Evolutionary conservation across 495 filamentous ascomycete genomes (phyloP), one percentile per base, ranked within the genome.

Genomic region (Xylaria curta): DNA sequence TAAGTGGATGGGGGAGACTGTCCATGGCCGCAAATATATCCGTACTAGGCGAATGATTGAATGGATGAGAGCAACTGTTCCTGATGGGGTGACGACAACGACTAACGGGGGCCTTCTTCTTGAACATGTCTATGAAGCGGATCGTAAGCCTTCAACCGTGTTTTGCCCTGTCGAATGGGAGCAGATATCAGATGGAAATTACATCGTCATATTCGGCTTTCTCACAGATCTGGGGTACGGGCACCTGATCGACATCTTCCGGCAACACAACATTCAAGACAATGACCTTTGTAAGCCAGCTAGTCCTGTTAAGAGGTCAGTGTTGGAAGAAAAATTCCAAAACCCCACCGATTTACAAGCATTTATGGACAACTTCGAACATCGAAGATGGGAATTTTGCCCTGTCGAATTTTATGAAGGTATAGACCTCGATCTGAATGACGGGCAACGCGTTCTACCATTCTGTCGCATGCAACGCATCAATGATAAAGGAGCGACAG

Each of bases 401-500:
- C 54, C 54, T 15, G 28, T 58, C 2, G 19, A 58, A n/a, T 58
- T 58, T 33, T 1, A 58, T n/a, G 13, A 19, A 19, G n/a, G 28
- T 28, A 58, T 58, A 15, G 54, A 58, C 7, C 15, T 19, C 10
- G 10, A 17, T 58, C 26, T 58, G 9, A 9, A 26, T 5, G 54
- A 58, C 15, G 17, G 13, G 5, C 54, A 28, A 13, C 19, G 28
- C 54, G 54, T 58, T 58, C 33, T 83, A 40, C 81, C 81, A 1
- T 78, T 83, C 40, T 77, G 72, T 66, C 64, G 71, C 36, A 74
- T 70, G 46, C 59, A 78, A 10, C 49, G 47, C 12, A 71, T 77
- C 33, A 80, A 78, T 53, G 49, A 54, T 2, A 73, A 73, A 40
- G 81, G 81, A 6, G 81, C 80, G 31, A 79, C 78, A 33, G 82